Evolutionary conservation across 495 filamentous ascomycete species (phyloP), one percentile per base, ranked within the genome.

Genomic region (Peziza echinospora): DNA sequence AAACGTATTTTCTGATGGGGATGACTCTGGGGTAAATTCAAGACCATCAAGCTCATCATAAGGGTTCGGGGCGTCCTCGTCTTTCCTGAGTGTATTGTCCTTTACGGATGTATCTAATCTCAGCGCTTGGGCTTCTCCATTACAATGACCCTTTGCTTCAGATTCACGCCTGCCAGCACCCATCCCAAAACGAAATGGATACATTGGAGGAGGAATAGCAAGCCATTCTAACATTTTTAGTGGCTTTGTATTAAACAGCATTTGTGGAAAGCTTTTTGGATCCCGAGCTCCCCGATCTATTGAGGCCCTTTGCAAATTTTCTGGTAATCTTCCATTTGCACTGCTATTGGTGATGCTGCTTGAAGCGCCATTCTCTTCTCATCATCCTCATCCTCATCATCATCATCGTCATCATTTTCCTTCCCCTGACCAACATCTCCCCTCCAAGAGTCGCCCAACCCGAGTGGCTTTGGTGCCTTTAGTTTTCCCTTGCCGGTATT

Each of bases 231-330:
- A 63, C 75, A 87, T 81, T 47, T 77, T 77, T 51, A 84, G 68
- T 4, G 82, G 71, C 37, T 76, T 66, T 2, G 83, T 84, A 50
- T 78, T 78, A 54, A 87, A 86, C 2, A 89, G 64, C 48, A 80
- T 80, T 41, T 84, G 84, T 7, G 80, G 78, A 52, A 91, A 86
- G 1, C 82, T 87, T 49, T 81, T 79, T 17, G 82, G 79, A 55
- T 91, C 83, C 53, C 79, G 84, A n/a, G 55, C 22, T 8, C 57
- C 57, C 26, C 53, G 53, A 41, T 60, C 57, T 10, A 45, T 59
- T n/a, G 55, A 53, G 10, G 37, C 51, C 52, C 71, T 67, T 6
- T 64, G 16, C n/a, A 21, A 43, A 13, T 23, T 43, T 43, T n/a
- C n/a, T n/a, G n/a, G n/a, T n/a, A n/a, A n/a, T n/a, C n/a, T n/a